Percentiles rank a stretch among this genome's conserved stretches.
phyloP scores from a whole-genome alignment of 1,284 basidiomycete genomes.

The Trichosporon faecale region DNA sequence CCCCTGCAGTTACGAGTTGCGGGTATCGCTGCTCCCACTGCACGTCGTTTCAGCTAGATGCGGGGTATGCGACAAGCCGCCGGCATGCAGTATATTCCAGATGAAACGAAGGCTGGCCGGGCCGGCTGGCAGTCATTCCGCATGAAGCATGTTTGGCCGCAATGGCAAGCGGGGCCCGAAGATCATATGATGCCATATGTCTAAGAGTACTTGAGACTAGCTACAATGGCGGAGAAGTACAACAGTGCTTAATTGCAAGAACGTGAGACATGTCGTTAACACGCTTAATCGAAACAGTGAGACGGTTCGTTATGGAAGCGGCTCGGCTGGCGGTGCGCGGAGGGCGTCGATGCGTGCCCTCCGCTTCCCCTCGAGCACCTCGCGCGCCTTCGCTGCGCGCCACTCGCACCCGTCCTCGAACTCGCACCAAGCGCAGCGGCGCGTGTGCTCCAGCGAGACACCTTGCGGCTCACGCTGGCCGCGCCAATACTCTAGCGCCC shows the following conservation, averaged over 20 bases:
- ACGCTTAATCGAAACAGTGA: background rate
- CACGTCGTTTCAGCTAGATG: too few species aligned
- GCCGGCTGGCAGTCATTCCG: too few species aligned
- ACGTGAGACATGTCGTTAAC: too few species aligned
- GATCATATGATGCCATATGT: background rate
- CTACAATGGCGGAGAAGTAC: background rate
- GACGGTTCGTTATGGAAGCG: background rate
- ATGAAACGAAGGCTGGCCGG: background rate
- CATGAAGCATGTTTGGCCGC: too few species aligned
- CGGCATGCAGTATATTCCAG: background rate
- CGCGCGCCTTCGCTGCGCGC: constrained; percentile 54
- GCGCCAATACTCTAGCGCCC: constrained; percentile 69
- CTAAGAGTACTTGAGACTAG: background rate
- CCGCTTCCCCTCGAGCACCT: constrained; percentile 23
- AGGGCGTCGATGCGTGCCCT: background rate
- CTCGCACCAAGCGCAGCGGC: constrained; percentile 76
- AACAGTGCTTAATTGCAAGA: background rate
- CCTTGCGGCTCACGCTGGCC: constrained; percentile 65
- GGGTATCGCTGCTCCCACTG: background rate
- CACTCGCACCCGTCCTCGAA: constrained; percentile 77
- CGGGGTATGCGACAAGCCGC: too few species aligned
- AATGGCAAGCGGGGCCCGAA: background rate
- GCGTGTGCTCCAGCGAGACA: constrained; percentile 61
- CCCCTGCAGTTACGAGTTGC: background rate
- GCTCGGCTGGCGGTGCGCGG: background rate